Evolutionary conservation across 305 asterid genomes (phyloP), one percentile per base, ranked within the genome.

Genomic region (Fraxinus baroniana): DNA sequence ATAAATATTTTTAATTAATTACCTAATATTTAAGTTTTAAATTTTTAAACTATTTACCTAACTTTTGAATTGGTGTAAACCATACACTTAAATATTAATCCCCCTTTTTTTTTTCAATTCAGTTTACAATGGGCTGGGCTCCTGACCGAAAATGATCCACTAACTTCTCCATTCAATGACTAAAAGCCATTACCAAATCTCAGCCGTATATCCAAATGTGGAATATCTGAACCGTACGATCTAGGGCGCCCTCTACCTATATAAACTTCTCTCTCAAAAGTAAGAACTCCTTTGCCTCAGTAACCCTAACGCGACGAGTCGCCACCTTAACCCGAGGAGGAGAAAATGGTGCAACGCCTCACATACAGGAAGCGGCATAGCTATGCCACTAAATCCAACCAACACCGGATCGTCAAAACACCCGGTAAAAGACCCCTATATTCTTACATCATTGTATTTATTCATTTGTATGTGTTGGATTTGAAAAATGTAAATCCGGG

Each of bases 331-430:
- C 12, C 70, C 28, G 3, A 37, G 20, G 68, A 78, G 66, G 6
- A 33, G 18, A 80, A 86, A 78, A 90, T 90, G 93, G 91, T 87
- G 82, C 93, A 90, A 60, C 86, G 92, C 36, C 88, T 90, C 1
- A 89, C 91, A 0, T 90, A 90, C 77, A 86, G 92, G 35, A 85
- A 81, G 57, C 82, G 93, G 77, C 93, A 90, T 26, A 89, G 92
- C 86, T 90, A 90, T 79, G 93, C 93, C 77, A 90, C 93, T 49
- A 90, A 88, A 32, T 90, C 93, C 1, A 90, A 90, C 44, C 91
- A 90, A 41, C 92, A 90, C 82, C 80, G 91, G 62, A 81, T 90
- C 74, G 92, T 90, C 2, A 90, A 87, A 80, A 89, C 93, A 49
- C 93, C 91, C 13, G 93, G 93, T 90, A 81, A 22, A 66, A 10